These are phyloP conservation scores for Coemansia sp. DNA, from an alignment of 192 early-diverging fungal species.

Conservation along the genomic window DNA sequence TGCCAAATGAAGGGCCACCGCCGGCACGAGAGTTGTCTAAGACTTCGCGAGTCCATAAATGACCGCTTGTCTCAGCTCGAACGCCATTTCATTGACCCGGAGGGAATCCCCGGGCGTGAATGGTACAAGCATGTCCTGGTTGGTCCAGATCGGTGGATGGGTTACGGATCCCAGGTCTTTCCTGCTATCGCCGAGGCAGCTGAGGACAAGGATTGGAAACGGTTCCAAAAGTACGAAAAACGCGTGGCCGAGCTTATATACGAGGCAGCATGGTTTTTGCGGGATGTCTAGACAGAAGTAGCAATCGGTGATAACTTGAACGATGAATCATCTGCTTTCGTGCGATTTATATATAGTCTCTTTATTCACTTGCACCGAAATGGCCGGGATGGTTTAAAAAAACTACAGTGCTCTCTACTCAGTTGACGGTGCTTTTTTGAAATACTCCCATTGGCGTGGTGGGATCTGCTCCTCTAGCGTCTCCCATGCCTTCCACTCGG, in stretches of 20 bases:
- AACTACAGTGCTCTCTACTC: conserved; percentile 15
- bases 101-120: conserved; percentile 58
- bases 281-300: conserved; percentile 21
- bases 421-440: conserved; percentile 38
- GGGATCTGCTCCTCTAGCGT: conserved; percentile 75
- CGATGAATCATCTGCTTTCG: neutral
- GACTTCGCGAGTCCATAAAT: conserved; percentile 51
- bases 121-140: conserved; percentile 68
- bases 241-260: conserved; percentile 34
- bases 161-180: conserved; percentile 56
- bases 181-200: conserved; percentile 59
- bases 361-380: neutral
- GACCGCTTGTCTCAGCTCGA: conserved; percentile 56
- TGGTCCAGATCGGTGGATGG: conserved; percentile 59
- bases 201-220: conserved; percentile 34
- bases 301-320: neutral
- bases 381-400: neutral
- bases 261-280: conserved; percentile 52
- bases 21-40: conserved; percentile 30
- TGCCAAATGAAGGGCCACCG: conserved; percentile 50
- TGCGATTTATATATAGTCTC: neutral
- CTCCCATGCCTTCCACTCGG: conserved; percentile 91
- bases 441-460: conserved; percentile 81
- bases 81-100: conserved; percentile 58
- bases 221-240: conserved; percentile 33